Evolutionary conservation across 2,329 filamentous ascomycete species (phyloP).

Genomic region (Penicillium glabrum): DNA sequence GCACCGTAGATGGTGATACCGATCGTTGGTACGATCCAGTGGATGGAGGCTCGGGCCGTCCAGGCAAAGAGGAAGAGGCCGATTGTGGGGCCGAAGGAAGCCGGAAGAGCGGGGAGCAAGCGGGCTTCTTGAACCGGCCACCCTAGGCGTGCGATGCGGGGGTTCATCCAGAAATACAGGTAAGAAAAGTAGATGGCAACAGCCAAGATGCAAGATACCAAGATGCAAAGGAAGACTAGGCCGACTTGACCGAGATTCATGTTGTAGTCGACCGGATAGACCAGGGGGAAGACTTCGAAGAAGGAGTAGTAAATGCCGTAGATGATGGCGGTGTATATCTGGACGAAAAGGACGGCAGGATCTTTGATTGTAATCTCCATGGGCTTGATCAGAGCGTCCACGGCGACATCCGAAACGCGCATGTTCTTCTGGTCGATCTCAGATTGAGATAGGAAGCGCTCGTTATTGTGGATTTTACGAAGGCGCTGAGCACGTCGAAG

Average conservation of each 20-base stretch:
- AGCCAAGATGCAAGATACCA: slow-evolving; percentile 58
- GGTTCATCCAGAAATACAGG: slow-evolving; percentile 54
- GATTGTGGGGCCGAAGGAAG: slow-evolving; percentile 54
- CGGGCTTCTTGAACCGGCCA: slow-evolving; percentile 56
- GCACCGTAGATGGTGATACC: slow-evolving; percentile 43
- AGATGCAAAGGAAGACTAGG: slow-evolving; percentile 61
- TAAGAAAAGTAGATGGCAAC: slow-evolving; percentile 53
- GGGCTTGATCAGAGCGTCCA: slow-evolving; percentile 42
- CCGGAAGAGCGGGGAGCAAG: slow-evolving; percentile 55
- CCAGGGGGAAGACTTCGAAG: slow-evolving; percentile 67
- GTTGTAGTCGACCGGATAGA: slow-evolving; percentile 60
- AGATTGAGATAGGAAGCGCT: slow-evolving; percentile 58
- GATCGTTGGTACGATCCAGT: slow-evolving; percentile 40
- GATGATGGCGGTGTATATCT: slow-evolving; percentile 63
- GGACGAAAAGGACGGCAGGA: slow-evolving; percentile 62
- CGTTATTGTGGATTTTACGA: slow-evolving; percentile 59
- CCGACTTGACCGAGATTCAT: slow-evolving; percentile 61
- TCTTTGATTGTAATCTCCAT: slow-evolving; percentile 63
- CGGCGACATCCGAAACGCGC: slow-evolving; percentile 13
- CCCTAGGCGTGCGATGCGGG: slow-evolving; percentile 50
- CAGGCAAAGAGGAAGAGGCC: slow-evolving; percentile 58
- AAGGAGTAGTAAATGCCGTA: slow-evolving; percentile 55
- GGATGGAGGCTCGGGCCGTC: slow-evolving; percentile 27
- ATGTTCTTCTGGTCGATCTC: slow-evolving; percentile 58
- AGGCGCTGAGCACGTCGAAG: slow-evolving; percentile 62